Base-by-base conservation (phyloP, 352 stramenopile species). In the Globisporangium camurandrum region DNA sequence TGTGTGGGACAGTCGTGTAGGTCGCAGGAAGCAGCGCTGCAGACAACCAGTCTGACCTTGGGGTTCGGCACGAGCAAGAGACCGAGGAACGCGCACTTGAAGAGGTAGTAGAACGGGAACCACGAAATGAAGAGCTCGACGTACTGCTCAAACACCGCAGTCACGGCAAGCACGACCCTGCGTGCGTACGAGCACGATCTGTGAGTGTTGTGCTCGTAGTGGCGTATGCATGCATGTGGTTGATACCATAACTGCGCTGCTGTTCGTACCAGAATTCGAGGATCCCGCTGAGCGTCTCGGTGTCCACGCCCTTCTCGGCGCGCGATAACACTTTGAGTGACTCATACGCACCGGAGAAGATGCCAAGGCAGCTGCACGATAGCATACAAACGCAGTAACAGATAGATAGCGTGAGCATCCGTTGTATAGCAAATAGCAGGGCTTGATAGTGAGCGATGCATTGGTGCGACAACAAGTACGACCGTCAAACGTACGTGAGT, bases 61-160 rank as follows among this genome's bases (percentile, higher is more conserved):
- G 72, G 74, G 49, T 69, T 78, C 34, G 76, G 76, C 33, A 66
- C 66, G 38, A 88, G 56, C 50, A 86, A 43, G 14, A 88, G 57
- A 2, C 65, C 71, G 26, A 86, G 52, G 22, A 86, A 54, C 36
- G 62, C 37, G 42, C 74, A 84, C 59, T 88, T 88, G 74, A 82
- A 82, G 19, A 88, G 51, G 49, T 85, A 88, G 59, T 81, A 88
- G 39, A 88, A 84, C 20, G 76, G 76, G 27, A 88, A 82, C 75
- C 75, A 88, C 12, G 73, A 84, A 30, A 88, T 61, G 43, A 86
- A 70, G 33, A 84, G 69, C 55, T 85, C 76, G 4, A 83, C 42
- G 50, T 88, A 88, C 38, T 88, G 69, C 59, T 86, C 56, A 27
- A 84, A 80, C 37, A 88, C 68, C 1, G 65, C 59, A 39, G 63